These are phyloP conservation scores for Termitomyces sp. DNA, from an alignment of 768 basidiomycete genomes.

Conservation along the genomic window DNA sequence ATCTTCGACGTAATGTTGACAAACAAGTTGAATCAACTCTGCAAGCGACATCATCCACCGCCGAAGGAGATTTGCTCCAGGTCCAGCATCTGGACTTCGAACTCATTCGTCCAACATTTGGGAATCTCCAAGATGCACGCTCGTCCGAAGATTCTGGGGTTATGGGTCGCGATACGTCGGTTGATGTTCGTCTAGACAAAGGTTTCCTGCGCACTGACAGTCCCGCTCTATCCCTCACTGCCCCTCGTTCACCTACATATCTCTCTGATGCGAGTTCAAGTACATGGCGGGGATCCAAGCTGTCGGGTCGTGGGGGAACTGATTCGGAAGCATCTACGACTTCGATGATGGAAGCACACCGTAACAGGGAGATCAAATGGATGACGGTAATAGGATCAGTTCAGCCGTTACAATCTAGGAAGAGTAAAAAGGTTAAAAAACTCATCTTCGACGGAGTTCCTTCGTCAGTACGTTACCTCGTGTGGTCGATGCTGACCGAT, in stretches of 20 bases:
- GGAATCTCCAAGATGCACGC: conserved; percentile 32
- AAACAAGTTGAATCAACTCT: conserved; percentile 29
- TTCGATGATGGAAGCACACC: conserved; percentile 54
- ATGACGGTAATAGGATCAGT: conserved; percentile 53
- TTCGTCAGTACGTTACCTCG: conserved; percentile 75
- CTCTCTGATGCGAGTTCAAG: conserved; percentile 11
- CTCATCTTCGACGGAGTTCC: conserved; percentile 76
- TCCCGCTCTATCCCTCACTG: conserved; percentile 33
- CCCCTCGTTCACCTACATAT: conserved; percentile 16
- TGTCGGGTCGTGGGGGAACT: conserved; percentile 5
- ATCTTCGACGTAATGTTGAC: conserved; percentile 43
- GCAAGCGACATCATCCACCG: conserved; percentile 14
- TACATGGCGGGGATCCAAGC: neutral
- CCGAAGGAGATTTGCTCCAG: conserved; percentile 55
- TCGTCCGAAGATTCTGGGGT: conserved; percentile 51
- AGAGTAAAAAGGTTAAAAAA: conserved; percentile 75
- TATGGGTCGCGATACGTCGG: conserved; percentile 26
- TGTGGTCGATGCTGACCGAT: conserved; percentile 79
- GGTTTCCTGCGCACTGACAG: conserved; percentile 32
- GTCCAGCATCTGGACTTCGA: conserved; percentile 82
- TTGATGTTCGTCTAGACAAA: conserved; percentile 24
- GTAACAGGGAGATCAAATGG: conserved; percentile 76
- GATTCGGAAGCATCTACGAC: conserved; percentile 34
- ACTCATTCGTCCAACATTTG: conserved; percentile 58
- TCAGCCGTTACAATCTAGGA: conserved; percentile 58